phyloP scores from a whole-genome alignment of 805 yeast genomes.

The Metschnikowia santaceciliae region DNA sequence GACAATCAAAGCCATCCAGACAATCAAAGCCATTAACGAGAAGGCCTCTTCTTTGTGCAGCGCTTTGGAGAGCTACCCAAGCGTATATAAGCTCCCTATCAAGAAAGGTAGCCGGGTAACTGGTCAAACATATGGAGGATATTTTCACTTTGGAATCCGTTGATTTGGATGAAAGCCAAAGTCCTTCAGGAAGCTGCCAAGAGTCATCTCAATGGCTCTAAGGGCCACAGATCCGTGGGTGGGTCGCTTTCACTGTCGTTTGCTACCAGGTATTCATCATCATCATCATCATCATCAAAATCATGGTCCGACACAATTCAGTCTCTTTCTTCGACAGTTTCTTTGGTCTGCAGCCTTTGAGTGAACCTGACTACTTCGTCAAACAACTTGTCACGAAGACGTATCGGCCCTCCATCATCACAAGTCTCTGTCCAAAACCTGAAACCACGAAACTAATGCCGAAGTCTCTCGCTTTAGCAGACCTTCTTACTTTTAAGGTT shows the following conservation, averaged over 20 bases:
- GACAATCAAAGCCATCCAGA: neutral
- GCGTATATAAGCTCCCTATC: constrained; percentile 65
- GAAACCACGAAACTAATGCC: too few species aligned
- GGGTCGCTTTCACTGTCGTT: constrained; percentile 24
- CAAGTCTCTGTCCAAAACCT: too few species aligned
- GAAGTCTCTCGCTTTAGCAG: too few species aligned
- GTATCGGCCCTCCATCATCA: too few species aligned
- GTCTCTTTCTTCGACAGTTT: constrained; percentile 4
- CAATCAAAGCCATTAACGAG: constrained; percentile 37
- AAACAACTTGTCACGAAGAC: too few species aligned
- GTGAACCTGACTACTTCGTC: too few species aligned
- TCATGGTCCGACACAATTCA: constrained; percentile 1
- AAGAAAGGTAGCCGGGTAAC: constrained; percentile 37
- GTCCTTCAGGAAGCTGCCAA: constrained; percentile 68
- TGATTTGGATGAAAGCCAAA: constrained; percentile 52
- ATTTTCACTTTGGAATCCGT: constrained; percentile 74
- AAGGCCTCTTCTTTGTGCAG: constrained; percentile 61
- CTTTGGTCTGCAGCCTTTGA: constrained; percentile 4
- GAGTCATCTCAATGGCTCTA: constrained; percentile 65
- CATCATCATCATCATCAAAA: constrained; percentile 8
- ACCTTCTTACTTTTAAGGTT: too few species aligned
- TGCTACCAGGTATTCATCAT: constrained; percentile 21
- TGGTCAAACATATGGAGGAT: constrained; percentile 83
- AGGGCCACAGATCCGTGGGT: constrained; percentile 97
- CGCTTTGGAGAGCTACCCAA: constrained; percentile 63